Evolutionary conservation across 805 yeast genomes (phyloP).

Genomic region (Pichia occidentalis): DNA sequence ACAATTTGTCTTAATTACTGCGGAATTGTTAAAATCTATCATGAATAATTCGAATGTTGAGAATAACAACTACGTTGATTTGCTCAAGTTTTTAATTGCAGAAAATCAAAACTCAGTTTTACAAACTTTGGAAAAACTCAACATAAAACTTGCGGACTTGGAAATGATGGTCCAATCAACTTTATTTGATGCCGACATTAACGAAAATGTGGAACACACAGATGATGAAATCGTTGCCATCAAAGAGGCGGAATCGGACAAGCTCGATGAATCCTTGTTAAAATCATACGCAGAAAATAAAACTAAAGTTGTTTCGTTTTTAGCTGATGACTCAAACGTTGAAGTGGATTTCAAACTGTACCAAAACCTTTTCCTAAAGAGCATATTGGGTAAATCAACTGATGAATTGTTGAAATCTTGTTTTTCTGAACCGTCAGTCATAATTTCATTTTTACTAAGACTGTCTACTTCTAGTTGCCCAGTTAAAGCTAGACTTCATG

Average conservation of each 20-base stretch:
- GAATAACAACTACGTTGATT: conserved; percentile 25
- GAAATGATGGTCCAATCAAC: conserved; percentile 69
- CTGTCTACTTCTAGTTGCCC: conserved; percentile 55
- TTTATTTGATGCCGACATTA: conserved; percentile 26
- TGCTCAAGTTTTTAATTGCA: conserved; percentile 33
- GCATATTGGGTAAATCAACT: conserved; percentile 28
- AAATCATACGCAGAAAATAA: conserved; percentile 11
- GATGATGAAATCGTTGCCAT: conserved; percentile 28
- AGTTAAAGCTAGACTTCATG: conserved; percentile 43
- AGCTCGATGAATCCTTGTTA: conserved; percentile 19
- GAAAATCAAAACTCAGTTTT: conserved; percentile 34
- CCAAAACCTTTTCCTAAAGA: conserved; percentile 37
- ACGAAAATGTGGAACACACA: conserved; percentile 23
- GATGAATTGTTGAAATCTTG: conserved; percentile 16
- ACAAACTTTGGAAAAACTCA: conserved; percentile 31
- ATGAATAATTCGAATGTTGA: conserved; percentile 10
- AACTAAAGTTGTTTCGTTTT: conserved; percentile 29
- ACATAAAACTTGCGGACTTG: conserved; percentile 37
- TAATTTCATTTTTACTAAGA: conserved; percentile 54
- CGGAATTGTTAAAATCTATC: conserved; percentile 19
- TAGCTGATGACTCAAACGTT: conserved; percentile 25
- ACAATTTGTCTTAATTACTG: conserved; percentile 21
- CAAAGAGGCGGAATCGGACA: conserved; percentile 21
- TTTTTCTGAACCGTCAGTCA: conserved; percentile 21
- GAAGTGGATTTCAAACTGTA: conserved; percentile 38